Conservation (phyloP, 2,329 filamentous ascomycete genomes). For the Grosmannia clavigera region DNA sequence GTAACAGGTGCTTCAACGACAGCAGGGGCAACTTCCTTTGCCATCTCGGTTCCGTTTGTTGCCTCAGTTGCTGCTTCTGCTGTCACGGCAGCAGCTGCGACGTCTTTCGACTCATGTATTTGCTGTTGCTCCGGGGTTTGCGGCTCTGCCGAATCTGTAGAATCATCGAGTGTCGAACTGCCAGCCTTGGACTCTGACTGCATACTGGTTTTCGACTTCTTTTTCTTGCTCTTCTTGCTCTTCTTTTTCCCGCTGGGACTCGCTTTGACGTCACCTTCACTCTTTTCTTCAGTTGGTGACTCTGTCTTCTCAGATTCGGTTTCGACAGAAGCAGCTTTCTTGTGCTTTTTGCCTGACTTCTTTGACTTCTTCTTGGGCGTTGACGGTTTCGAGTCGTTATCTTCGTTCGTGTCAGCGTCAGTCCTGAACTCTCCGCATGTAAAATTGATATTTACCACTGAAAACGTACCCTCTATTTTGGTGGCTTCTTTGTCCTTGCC, state of each 20-base stretch:
- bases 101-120: not conserved
- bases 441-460: not conserved
- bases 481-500: not conserved
- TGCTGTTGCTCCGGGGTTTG: not conserved
- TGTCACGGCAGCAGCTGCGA: not conserved
- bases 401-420: not conserved
- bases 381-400: not conserved
- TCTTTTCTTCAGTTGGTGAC: constrained; percentile 1
- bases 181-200: not conserved
- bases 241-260: not conserved
- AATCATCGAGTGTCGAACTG: not conserved
- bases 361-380: not conserved
- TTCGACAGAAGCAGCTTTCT: constrained; percentile 4
- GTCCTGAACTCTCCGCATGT: not conserved
- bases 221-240: not conserved
- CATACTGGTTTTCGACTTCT: not conserved
- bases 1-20: not conserved
- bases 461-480: not conserved
- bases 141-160: not conserved
- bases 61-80: not conserved
- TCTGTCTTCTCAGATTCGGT: not conserved
- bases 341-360: constrained; percentile 1
- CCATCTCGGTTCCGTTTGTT: not conserved
- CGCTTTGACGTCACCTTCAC: constrained; percentile 3
- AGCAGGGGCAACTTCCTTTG: not conserved